These are phyloP conservation scores for Aspergillus persii DNA, from an alignment of 2,329 filamentous ascomycete genomes.

Conservation along the genomic window DNA sequence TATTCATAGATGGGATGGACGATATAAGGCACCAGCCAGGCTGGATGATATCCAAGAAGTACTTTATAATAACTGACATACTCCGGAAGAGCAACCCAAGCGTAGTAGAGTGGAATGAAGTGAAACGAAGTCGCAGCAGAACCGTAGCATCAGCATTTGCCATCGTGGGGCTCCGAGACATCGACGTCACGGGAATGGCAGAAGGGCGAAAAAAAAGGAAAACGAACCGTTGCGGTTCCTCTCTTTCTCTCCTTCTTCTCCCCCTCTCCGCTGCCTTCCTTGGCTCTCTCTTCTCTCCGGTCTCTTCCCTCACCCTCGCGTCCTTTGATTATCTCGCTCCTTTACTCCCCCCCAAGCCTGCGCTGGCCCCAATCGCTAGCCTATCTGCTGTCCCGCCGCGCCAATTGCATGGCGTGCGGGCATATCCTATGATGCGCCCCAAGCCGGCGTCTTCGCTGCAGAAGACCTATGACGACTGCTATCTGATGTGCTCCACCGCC, in stretches of 20 bases:
- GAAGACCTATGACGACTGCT: slow-evolving; percentile 97
- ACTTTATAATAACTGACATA: background rate
- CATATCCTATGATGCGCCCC: slow-evolving; percentile 48
- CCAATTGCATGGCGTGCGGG: slow-evolving; percentile 22
- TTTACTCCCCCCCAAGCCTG: background rate
- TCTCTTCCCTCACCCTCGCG: slow-evolving; percentile 2
- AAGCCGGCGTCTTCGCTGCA: slow-evolving; percentile 73
- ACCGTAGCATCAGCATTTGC: background rate
- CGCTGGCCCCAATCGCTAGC: background rate
- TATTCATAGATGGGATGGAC: slow-evolving; percentile 4
- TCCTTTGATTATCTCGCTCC: background rate
- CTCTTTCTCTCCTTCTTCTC: background rate
- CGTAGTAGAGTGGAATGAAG: background rate
- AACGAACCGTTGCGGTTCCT: background rate
- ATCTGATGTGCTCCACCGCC: slow-evolving; percentile 89
- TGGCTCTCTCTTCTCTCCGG: slow-evolving; percentile 7
- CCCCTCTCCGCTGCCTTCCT: background rate
- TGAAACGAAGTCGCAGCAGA: too few relatives aligned
- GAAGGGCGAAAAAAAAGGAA: background rate
- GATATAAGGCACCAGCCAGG: background rate
- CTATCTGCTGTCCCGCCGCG: background rate
- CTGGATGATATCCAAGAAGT: background rate
- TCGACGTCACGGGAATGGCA: slow-evolving; percentile 6
- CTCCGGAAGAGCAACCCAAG: background rate
- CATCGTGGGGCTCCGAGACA: background rate